Evolutionary conservation across 2,329 filamentous ascomycete genomes (phyloP).

Genomic region (Colletotrichum graminicola): DNA sequence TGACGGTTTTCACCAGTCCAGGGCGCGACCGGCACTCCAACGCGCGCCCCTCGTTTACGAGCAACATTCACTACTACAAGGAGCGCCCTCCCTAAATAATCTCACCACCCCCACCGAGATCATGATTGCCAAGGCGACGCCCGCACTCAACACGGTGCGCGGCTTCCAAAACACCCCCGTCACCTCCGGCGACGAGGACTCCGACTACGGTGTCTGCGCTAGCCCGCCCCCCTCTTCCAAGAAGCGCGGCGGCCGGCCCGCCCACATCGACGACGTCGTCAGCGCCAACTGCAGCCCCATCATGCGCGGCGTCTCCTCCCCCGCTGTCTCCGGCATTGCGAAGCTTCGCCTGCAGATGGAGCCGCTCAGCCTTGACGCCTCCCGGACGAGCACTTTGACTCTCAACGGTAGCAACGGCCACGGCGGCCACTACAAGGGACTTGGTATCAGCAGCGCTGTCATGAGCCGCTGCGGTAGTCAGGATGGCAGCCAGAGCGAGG

Average conservation of each 20-base stretch:
- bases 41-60: conserved; percentile 45
- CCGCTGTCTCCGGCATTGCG: conserved; percentile 79
- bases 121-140: conserved; percentile 62
- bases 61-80: conserved; percentile 46
- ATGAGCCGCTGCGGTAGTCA: conserved; percentile 69
- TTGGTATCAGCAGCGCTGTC: conserved; percentile 64
- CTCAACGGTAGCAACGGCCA: conserved; percentile 62
- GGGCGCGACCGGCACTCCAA: conserved; percentile 38
- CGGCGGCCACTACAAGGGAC: conserved; percentile 46
- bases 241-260: conserved; percentile 52
- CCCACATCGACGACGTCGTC: conserved; percentile 67
- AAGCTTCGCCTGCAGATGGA: conserved; percentile 86
- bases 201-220: conserved; percentile 57
- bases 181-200: conserved; percentile 70
- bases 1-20: conserved; percentile 27
- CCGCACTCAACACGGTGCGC: conserved; percentile 67
- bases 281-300: conserved; percentile 74
- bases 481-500: conserved; percentile 65
- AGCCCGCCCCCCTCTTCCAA: conserved; percentile 41
- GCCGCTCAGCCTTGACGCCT: conserved; percentile 74
- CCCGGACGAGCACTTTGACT: conserved; percentile 68
- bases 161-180: conserved; percentile 68
- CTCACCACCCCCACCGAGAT: conserved; percentile 27
- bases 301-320: conserved; percentile 65
- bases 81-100: conserved; percentile 25